Conservation (phyloP, 2,329 filamentous ascomycete genomes). For the Clonostachys byssicola region DNA sequence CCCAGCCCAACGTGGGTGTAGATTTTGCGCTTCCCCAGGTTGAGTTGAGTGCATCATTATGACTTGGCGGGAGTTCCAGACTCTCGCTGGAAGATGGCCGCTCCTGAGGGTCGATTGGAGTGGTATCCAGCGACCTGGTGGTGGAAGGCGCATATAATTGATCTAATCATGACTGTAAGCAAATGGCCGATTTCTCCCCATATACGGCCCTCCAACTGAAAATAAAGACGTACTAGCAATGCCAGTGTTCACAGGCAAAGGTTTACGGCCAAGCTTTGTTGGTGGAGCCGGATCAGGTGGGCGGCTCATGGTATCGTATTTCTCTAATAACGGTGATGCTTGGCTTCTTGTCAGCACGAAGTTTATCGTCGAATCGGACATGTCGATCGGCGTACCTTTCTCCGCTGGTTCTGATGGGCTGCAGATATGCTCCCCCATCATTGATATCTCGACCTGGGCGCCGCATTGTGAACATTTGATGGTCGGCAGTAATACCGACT, state of each 20-base stretch:
- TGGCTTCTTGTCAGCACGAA: no score
- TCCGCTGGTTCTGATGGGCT: slow-evolving; percentile 6
- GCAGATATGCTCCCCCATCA: slow-evolving; percentile 85
- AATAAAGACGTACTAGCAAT: slow-evolving; percentile 37
- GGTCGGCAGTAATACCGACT: slow-evolving; percentile 70
- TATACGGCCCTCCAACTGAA: no score
- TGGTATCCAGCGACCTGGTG: no score
- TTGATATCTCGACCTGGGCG: slow-evolving; percentile 73
- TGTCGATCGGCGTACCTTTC: no score
- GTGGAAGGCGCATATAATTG: slow-evolving; percentile 15
- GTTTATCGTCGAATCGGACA: no score
- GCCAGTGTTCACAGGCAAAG: slow-evolving; percentile 44
- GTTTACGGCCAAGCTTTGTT: slow-evolving; percentile 32
- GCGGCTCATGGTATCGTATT: slow-evolving; percentile 8
- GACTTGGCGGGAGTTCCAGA: no score
- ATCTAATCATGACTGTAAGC: slow-evolving; percentile 14
- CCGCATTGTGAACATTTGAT: slow-evolving; percentile 87
- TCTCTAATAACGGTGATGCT: background rate
- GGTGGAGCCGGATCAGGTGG: slow-evolving; percentile 11
- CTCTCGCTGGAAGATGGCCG: no score
- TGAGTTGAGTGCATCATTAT: slow-evolving; percentile 54
- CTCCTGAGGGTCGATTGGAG: no score
- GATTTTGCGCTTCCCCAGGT: slow-evolving; percentile 32
- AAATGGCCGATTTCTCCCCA: background rate
- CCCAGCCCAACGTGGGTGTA: slow-evolving; percentile 7